These are phyloP conservation scores for Tuber brumale DNA, from an alignment of 495 filamentous ascomycete species.

Conservation along the genomic window DNA sequence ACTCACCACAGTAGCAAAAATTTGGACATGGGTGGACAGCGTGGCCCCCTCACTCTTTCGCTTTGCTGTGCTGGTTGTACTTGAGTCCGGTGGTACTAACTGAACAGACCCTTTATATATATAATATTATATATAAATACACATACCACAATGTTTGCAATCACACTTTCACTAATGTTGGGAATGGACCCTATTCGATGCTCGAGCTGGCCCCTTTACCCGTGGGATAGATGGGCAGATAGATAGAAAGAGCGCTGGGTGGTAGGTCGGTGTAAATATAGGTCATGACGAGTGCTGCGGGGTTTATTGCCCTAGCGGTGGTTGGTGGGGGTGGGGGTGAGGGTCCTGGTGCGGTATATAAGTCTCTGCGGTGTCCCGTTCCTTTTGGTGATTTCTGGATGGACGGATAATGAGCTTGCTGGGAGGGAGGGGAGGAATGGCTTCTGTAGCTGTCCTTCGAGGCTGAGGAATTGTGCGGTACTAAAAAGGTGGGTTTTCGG, in stretches of 20 bases:
- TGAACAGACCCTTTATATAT: background rate
- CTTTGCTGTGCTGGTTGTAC: background rate
- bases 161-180: background rate
- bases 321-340: background rate
- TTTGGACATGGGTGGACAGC: background rate
- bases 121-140: background rate
- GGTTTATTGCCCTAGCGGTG: background rate
- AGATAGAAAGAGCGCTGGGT: background rate
- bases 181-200: background rate
- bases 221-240: background rate
- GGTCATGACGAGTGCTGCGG: background rate
- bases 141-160: background rate
- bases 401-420: background rate
- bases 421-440: background rate
- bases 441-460: background rate
- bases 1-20: background rate
- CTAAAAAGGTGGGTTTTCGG: background rate
- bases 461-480: background rate
- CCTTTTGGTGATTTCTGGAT: background rate
- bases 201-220: background rate
- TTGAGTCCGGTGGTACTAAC: background rate
- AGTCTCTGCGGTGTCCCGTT: background rate
- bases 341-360: slow-evolving; percentile 3
- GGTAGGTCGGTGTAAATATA: background rate
- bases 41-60: background rate